Evolutionary conservation across 345 rosid species (phyloP), one percentile per base, ranked within the genome.

Genomic region (Hibiscus trionum): DNA sequence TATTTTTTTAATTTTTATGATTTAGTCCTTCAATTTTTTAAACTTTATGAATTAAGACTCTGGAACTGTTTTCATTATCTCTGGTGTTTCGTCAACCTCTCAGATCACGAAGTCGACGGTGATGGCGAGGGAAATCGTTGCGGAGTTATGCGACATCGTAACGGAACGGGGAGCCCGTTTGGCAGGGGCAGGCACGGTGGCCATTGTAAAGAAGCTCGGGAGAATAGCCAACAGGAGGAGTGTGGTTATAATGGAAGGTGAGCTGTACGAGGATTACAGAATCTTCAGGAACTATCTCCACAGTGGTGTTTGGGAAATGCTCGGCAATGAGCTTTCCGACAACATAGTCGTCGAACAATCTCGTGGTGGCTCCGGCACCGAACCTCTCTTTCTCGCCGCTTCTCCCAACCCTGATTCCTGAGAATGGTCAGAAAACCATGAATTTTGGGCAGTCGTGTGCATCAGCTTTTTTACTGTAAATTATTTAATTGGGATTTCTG

Each of bases 141-240:
- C 76, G 1, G 91, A 89, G 73, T 86, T 89, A 29, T 88, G 92
- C 14, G 89, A 86, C 76, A 71, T 87, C 31, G 90, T 88, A 0
- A 82, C 86, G 15, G 89, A 88, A 72, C 79, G 92, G 7, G 91
- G 85, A 0, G 97, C 97, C 1, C 85, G 91, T 15, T 76, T 91
- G 2, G 89, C 84, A 0, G 90, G 87, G 26, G 89, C 92, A 5
- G 90, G 85, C 21, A 80, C 86, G 46, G 87, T 91, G n/a, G 89
- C 86, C 35, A 86, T 88, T 11, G 72, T 87, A 49, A 87, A 87
- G 84, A 88, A 91, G 81, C 81, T 87, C 0, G 84, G 86, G 69
- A 84, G 96, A 70, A 69, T 84, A 15, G 85, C 84, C 37, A 82
- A 77, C 37, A 82, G 76, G 72, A 88, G 73, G 79, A 87, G 84